A percentile compares a stretch with the other conserved stretches of the same genome.
Evolutionary conservation across 352 stramenopile genomes (phyloP).

Genomic region (Globisporangium heterothallicum): DNA sequence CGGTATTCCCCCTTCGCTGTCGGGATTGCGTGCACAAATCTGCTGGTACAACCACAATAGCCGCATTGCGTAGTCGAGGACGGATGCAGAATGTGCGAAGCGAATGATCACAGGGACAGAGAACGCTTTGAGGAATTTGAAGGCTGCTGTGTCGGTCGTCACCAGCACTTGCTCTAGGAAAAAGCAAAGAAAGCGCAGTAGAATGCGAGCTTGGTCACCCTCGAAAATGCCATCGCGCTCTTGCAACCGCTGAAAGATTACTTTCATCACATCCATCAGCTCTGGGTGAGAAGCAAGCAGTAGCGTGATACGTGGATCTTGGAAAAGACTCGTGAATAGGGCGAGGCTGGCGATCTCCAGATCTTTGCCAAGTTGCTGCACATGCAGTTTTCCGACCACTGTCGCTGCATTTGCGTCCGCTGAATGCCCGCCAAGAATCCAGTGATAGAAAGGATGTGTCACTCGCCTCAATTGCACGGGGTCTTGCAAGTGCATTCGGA

Average conservation of each 20-base stretch:
- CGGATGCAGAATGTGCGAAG: not conserved
- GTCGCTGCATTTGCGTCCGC: not conserved
- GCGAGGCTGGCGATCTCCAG: not conserved
- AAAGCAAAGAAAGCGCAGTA: conserved; percentile 10
- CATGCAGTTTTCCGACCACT: not conserved
- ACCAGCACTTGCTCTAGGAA: conserved; percentile 7
- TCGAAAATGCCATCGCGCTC: not conserved
- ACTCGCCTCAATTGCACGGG: not conserved
- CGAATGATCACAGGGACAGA: not conserved
- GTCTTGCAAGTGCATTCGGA: not conserved
- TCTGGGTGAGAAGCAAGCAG: not conserved
- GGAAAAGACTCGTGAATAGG: conserved; percentile 6
- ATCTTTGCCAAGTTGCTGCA: not conserved
- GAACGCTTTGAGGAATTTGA: not conserved
- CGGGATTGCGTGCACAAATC: not conserved
- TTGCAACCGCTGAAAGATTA: not conserved
- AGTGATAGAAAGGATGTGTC: conserved; percentile 4
- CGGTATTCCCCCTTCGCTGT: not conserved
- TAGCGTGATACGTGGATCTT: not conserved
- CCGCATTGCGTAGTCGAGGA: not conserved
- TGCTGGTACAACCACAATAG: conserved; percentile 8
- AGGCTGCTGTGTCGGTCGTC: not conserved
- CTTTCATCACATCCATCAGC: not conserved
- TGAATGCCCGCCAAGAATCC: conserved; percentile 1
- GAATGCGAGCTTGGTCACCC: not conserved